Evolutionary conservation across 1,139 yeast species (phyloP).

Genomic region (Torulaspora pretoriensis): DNA sequence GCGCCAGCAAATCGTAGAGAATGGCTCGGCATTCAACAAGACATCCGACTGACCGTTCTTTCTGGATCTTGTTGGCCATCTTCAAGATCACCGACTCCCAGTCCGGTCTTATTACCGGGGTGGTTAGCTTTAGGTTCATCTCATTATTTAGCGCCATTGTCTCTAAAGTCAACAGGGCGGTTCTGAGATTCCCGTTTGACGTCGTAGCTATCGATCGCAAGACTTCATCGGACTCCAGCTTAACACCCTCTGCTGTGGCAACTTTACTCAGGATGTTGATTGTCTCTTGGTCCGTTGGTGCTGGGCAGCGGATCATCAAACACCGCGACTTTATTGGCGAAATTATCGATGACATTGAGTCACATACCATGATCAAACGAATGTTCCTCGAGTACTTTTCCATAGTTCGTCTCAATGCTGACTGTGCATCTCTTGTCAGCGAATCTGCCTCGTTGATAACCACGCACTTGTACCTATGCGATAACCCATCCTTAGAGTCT

Average conservation of each 20-base stretch:
- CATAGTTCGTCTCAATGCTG: slow-evolving; percentile 95
- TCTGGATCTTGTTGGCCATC: slow-evolving; percentile 56
- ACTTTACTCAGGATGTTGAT: slow-evolving; percentile 50
- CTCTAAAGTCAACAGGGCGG: slow-evolving; percentile 75
- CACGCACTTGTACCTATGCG: slow-evolving; percentile 82
- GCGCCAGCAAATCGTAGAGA: slow-evolving; percentile 81
- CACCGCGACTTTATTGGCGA: slow-evolving; percentile 95
- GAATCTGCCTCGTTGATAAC: slow-evolving; percentile 94
- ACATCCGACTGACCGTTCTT: slow-evolving; percentile 64
- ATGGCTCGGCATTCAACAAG: slow-evolving; percentile 70
- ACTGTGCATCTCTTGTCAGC: slow-evolving; percentile 99
- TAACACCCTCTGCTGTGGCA: slow-evolving; percentile 52
- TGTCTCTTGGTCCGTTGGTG: slow-evolving; percentile 65
- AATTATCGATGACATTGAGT: slow-evolving; percentile 85
- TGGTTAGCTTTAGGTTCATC: slow-evolving; percentile 41
- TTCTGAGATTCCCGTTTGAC: slow-evolving; percentile 69
- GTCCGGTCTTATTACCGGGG: slow-evolving; percentile 61
- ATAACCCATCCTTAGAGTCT: slow-evolving; percentile 32
- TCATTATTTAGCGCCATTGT: slow-evolving; percentile 77
- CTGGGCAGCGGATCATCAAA: slow-evolving; percentile 74
- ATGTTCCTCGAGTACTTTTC: slow-evolving; percentile 90
- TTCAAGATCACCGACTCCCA: slow-evolving; percentile 78
- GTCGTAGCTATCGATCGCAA: slow-evolving; percentile 51
- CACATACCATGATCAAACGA: slow-evolving; percentile 78
- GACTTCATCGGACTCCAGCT: slow-evolving; percentile 42